A percentile compares a stretch with the other conserved stretches of the same genome.
Evolutionary conservation across 495 filamentous ascomycete species (phyloP).

Genomic region (Aspergillus carlsbadensis): DNA sequence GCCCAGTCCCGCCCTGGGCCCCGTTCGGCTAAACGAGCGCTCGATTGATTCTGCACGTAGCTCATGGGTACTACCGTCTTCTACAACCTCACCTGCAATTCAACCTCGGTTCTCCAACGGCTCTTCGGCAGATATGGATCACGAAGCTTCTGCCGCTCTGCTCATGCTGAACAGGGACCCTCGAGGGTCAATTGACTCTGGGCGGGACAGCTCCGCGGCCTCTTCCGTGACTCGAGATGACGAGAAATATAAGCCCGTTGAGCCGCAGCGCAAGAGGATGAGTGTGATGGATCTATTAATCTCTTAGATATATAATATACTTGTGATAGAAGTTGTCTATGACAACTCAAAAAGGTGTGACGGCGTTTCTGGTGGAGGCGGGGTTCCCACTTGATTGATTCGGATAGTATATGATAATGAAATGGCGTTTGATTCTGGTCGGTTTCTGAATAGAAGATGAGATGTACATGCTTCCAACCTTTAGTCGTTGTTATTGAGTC

Average conservation of each 20-base stretch:
- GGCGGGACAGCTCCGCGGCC: constrained; percentile 24
- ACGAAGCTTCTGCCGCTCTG: constrained; percentile 78
- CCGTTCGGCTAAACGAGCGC: constrained; percentile 25
- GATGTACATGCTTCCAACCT: not conserved
- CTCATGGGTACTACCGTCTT: constrained; percentile 23
- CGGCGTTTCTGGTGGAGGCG: not conserved
- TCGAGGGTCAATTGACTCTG: constrained; percentile 42
- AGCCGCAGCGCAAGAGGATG: constrained; percentile 53
- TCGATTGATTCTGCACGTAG: constrained; percentile 22
- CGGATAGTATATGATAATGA: not conserved
- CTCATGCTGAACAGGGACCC: constrained; percentile 76
- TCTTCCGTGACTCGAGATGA: constrained; percentile 11
- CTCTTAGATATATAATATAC: constrained; percentile 32
- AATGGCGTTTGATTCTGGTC: not conserved
- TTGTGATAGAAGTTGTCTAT: constrained; percentile 6
- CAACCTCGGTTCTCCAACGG: constrained; percentile 23
- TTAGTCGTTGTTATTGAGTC: too few relatives aligned
- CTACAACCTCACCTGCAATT: constrained; percentile 36
- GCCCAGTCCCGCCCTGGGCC: constrained; percentile 43
- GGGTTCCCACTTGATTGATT: not conserved
- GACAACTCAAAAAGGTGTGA: constrained; percentile 4
- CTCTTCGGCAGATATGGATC: constrained; percentile 53
- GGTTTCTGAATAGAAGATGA: not conserved
- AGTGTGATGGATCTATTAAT: constrained; percentile 80
- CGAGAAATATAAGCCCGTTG: constrained; percentile 1